These are phyloP conservation scores for Lycium barbarum DNA, from an alignment of 257 asterid genomes.

Conservation along the genomic window DNA sequence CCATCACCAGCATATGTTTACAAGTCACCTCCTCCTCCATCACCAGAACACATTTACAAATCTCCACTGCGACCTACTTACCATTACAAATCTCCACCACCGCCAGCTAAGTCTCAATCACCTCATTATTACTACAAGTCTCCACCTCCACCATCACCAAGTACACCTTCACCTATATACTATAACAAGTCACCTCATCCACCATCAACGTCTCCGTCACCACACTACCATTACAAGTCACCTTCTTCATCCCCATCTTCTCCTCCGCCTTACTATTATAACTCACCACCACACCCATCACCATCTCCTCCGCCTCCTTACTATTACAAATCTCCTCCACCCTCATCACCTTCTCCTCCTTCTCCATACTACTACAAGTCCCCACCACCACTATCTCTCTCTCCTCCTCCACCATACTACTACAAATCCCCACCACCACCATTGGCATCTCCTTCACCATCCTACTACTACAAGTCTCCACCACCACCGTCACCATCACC, in stretches of 20 bases:
- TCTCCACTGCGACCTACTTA: constrained; percentile 23
- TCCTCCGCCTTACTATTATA: constrained; percentile 14
- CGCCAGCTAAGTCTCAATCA: constrained; percentile 35
- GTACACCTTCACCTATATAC: not conserved
- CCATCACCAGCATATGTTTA: constrained; percentile 47
- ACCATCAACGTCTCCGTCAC: not conserved
- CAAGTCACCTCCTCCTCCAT: constrained; percentile 48
- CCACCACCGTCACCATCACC: not conserved
- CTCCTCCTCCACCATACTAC: not conserved
- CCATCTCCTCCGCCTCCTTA: not conserved
- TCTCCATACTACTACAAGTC: not conserved
- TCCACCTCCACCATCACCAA: constrained; percentile 26
- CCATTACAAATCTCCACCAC: constrained; percentile 39
- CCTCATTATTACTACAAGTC: constrained; percentile 28
- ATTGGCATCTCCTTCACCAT: not conserved
- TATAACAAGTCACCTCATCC: constrained; percentile 14
- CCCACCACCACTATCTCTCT: constrained; percentile 4
- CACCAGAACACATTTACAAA: constrained; percentile 3
- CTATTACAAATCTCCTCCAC: not conserved
- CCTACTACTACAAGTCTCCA: not conserved
- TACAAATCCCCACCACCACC: constrained; percentile 27
- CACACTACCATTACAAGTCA: not conserved
- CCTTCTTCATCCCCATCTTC: too few species aligned
- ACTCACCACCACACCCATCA: constrained; percentile 36
- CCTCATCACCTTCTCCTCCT: not conserved